Conservation (phyloP, 306 rosid genomes). For the Crataegus laevigata region DNA sequence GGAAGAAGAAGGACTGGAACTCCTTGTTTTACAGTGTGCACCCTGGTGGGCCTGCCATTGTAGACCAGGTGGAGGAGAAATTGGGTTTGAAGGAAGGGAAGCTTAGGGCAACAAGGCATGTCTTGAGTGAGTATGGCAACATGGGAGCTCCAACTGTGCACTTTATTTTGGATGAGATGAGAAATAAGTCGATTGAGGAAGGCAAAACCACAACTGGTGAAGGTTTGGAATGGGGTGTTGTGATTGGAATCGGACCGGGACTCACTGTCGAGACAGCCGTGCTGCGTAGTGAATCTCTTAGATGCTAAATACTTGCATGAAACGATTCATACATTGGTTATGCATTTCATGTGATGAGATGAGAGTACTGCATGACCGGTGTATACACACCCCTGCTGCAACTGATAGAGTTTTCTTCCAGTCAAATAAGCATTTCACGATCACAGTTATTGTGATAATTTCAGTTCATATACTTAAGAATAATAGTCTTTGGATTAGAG, state of each 20-base stretch:
- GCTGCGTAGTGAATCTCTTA: neutral
- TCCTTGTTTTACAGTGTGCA: slow-evolving; percentile 15
- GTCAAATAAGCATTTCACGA: no score
- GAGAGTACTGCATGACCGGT: no score
- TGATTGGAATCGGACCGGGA: slow-evolving; percentile 19
- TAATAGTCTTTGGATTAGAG: no score
- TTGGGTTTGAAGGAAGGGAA: slow-evolving; percentile 22
- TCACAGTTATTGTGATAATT: no score
- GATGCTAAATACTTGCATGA: no score
- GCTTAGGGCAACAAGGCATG: slow-evolving; percentile 21
- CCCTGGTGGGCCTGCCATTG: slow-evolving; percentile 28
- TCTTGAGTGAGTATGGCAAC: slow-evolving; percentile 29
- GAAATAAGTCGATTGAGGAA: slow-evolving; percentile 19
- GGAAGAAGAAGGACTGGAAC: slow-evolving; percentile 23
- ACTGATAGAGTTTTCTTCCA: no score
- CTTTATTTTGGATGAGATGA: slow-evolving; percentile 30
- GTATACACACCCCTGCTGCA: no score
- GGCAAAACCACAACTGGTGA: slow-evolving; percentile 24
- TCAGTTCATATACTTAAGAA: no score
- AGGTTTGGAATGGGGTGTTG: slow-evolving; percentile 31
- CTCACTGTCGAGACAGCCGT: neutral
- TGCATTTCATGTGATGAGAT: no score
- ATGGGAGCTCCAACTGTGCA: slow-evolving; percentile 25
- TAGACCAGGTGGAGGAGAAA: slow-evolving; percentile 11
- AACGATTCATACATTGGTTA: no score